These are phyloP conservation scores for Ogataea haglerorum DNA, from an alignment of 805 yeast species.

Conservation along the genomic window DNA sequence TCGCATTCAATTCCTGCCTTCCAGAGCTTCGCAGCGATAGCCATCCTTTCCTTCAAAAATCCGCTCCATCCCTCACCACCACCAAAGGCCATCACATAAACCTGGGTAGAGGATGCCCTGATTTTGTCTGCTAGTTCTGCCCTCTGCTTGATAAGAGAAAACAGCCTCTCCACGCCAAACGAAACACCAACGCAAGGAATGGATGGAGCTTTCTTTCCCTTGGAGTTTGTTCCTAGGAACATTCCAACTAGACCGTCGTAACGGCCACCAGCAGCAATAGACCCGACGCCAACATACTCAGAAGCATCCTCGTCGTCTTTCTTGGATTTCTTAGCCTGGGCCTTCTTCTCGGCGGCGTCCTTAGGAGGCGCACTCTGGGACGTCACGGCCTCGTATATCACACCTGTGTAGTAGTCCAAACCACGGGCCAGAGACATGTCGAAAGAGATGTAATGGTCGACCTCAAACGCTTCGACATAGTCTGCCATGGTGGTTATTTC, in stretches of 20 bases:
- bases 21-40: slow-evolving; percentile 81
- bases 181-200: slow-evolving; percentile 98
- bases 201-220: slow-evolving; percentile 57
- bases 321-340: slow-evolving; percentile 32
- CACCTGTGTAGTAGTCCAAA: slow-evolving; percentile 94
- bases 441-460: slow-evolving; percentile 65
- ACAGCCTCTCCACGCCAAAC: slow-evolving; percentile 93
- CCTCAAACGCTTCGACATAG: slow-evolving; percentile 80
- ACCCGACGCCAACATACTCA: slow-evolving; percentile 96
- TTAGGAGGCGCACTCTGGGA: slow-evolving; percentile 93
- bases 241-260: slow-evolving; percentile 95
- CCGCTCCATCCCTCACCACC: slow-evolving; percentile 98
- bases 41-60: slow-evolving; percentile 87
- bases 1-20: slow-evolving; percentile 84
- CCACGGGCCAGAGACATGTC: slow-evolving; percentile 97
- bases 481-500: slow-evolving; percentile 76
- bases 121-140: slow-evolving; percentile 58
- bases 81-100: slow-evolving; percentile 95
- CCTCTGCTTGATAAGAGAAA: slow-evolving; percentile 82
- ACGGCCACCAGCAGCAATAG: slow-evolving; percentile 98
- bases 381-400: slow-evolving; percentile 95
- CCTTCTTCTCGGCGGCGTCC: slow-evolving; percentile 66
- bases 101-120: slow-evolving; percentile 87
- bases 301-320: slow-evolving; percentile 84
- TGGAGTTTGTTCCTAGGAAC: slow-evolving; percentile 83